Evolutionary conservation across 148 eudicot species (phyloP).

Genomic region (Oxyria digyna): DNA sequence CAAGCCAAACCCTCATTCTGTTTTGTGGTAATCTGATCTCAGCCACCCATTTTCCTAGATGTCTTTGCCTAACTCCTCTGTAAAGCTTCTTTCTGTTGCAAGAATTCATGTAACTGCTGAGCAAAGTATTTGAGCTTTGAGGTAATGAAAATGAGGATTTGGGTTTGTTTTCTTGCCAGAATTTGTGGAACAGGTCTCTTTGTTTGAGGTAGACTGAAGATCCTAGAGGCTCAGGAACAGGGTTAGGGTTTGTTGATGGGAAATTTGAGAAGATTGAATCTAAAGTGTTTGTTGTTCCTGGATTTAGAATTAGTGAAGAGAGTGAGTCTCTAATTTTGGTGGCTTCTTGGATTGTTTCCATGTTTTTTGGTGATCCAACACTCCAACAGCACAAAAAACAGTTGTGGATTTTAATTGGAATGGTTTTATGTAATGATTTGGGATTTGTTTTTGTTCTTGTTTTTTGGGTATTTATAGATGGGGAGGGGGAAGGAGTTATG

Average conservation of each 20-base stretch:
- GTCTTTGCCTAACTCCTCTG: conserved; percentile 11
- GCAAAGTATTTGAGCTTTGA: conserved; percentile 3
- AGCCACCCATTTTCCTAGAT: conserved; percentile 58
- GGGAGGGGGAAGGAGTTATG: background rate
- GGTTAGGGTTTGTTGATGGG: conserved; percentile 16
- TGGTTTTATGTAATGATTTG: background rate
- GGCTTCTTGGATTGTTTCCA: conserved; percentile 31
- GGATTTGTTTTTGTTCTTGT: background rate
- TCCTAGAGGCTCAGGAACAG: conserved; percentile 40
- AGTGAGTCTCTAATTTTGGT: conserved; percentile 42
- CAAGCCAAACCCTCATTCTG: conserved; percentile 66
- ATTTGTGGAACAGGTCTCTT: conserved; percentile 53
- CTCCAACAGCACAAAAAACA: background rate
- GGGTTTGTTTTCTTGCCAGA: conserved; percentile 33
- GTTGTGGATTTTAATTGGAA: background rate
- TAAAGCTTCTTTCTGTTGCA: conserved; percentile 26
- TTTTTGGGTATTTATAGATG: background rate
- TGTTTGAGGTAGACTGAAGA: conserved; percentile 70
- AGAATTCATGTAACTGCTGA: conserved; percentile 7
- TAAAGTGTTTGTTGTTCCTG: conserved; percentile 48
- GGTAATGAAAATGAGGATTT: conserved; percentile 13
- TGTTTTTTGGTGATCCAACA: conserved; percentile 3
- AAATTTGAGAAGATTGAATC: conserved; percentile 65
- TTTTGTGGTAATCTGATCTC: conserved; percentile 59
- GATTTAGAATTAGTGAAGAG: conserved; percentile 49